Conservation (phyloP, 2,329 filamentous ascomycete genomes). For the Colletotrichum lindemuthianum region DNA sequence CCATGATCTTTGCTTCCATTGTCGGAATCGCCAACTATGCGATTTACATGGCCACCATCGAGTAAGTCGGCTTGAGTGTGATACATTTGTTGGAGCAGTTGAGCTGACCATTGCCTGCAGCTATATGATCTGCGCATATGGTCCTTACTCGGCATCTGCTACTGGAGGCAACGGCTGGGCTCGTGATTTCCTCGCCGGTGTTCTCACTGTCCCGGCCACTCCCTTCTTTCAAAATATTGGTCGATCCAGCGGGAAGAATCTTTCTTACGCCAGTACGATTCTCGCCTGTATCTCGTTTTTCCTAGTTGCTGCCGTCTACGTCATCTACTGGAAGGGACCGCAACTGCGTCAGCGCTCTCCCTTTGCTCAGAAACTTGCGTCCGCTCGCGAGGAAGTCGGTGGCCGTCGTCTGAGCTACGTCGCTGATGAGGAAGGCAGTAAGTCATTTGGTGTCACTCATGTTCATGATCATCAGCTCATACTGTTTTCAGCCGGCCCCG, state of each 20-base stretch:
- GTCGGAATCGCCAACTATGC: conserved; percentile 79
- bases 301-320: conserved; percentile 71
- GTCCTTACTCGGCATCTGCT: conserved; percentile 77
- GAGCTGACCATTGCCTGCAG: no score
- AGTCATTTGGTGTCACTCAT: background rate
- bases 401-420: conserved; percentile 6
- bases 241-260: conserved; percentile 55
- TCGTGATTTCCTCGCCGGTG: conserved; percentile 77
- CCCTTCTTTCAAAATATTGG: conserved; percentile 71
- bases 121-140: conserved; percentile 81
- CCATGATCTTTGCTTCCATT: conserved; percentile 71
- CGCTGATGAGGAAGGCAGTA: conserved; percentile 5
- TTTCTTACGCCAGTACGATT: conserved; percentile 71
- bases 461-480: no score
- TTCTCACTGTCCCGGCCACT: conserved; percentile 74
- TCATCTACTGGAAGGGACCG: conserved; percentile 74
- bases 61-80: conserved; percentile 43
- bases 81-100: no score
- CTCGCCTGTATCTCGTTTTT: conserved; percentile 70
- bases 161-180: conserved; percentile 81
- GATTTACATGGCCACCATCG: conserved; percentile 81
- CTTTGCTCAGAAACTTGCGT: conserved; percentile 71
- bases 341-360: conserved; percentile 67
- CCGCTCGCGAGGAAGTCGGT: conserved; percentile 43
- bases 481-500: no score